phyloP scores from a whole-genome alignment of 257 asterid genomes.

The Solanum corneliomulleri region DNA sequence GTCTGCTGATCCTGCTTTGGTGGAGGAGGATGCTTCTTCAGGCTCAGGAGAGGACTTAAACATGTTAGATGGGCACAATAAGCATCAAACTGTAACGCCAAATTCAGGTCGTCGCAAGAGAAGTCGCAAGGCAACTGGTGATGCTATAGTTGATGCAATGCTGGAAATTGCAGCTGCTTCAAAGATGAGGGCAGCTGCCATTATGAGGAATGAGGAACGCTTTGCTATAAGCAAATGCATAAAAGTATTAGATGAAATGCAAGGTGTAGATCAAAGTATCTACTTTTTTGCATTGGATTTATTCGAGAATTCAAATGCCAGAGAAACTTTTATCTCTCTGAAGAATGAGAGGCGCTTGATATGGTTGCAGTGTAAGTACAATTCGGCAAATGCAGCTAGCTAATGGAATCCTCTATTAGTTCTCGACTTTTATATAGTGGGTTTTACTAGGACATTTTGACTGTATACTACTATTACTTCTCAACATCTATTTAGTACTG shows the following conservation, averaged over 20 bases:
- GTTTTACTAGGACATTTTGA: background rate
- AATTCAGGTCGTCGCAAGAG: constrained; percentile 66
- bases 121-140: constrained; percentile 85
- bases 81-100: constrained; percentile 35
- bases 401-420: constrained; percentile 4
- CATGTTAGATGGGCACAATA: constrained; percentile 58
- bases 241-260: constrained; percentile 72
- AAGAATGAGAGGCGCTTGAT: constrained; percentile 60
- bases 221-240: constrained; percentile 82
- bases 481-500: background rate
- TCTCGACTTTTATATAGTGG: constrained; percentile 1
- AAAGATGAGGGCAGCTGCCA: constrained; percentile 86
- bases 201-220: constrained; percentile 67
- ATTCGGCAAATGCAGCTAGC: constrained; percentile 43
- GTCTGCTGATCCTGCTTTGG: constrained; percentile 66
- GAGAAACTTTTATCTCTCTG: constrained; percentile 67
- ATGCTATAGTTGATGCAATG: constrained; percentile 94
- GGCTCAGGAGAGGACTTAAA: constrained; percentile 81
- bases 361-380: constrained; percentile 74
- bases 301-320: constrained; percentile 59
- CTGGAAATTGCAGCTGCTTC: constrained; percentile 92
- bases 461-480: background rate
- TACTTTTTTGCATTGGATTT: constrained; percentile 76
- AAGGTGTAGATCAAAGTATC: constrained; percentile 59
- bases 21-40: constrained; percentile 73